Percentiles rank a stretch among this genome's conserved stretches.
Evolutionary conservation across 805 yeast genomes (phyloP).

Genomic region (Saccharomycopsis babjevae): DNA sequence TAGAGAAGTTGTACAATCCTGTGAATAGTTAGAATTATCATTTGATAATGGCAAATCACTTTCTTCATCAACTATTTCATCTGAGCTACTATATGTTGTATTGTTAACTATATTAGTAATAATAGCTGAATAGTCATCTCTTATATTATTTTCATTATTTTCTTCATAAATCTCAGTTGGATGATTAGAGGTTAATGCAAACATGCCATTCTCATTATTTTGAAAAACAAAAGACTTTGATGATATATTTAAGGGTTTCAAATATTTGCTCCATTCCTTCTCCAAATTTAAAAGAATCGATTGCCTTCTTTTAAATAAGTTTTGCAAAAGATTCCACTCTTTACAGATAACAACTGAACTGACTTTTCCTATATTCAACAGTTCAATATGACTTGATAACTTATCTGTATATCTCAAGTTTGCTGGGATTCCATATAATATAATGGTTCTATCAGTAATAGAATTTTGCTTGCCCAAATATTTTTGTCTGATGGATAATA

Average conservation of each 20-base stretch:
- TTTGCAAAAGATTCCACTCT: slow-evolving; percentile 74
- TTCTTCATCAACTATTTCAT: slow-evolving; percentile 4
- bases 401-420: slow-evolving; percentile 63
- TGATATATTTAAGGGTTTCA: slow-evolving; percentile 31
- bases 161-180: slow-evolving; percentile 7
- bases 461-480: slow-evolving; percentile 81
- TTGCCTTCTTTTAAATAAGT: slow-evolving; percentile 50
- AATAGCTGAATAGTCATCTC: neutral
- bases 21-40: neutral
- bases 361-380: slow-evolving; percentile 71
- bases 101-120: slow-evolving; percentile 4
- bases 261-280: slow-evolving; percentile 58
- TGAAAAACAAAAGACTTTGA: slow-evolving; percentile 10
- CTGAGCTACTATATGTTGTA: neutral
- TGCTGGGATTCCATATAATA: slow-evolving; percentile 82
- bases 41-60: neutral
- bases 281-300: slow-evolving; percentile 50
- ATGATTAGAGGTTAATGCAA: slow-evolving; percentile 6
- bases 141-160: neutral
- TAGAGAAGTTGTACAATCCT: neutral
- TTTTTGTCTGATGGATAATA: slow-evolving; percentile 68
- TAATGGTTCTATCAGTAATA: slow-evolving; percentile 82
- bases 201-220: slow-evolving; percentile 9
- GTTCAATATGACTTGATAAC: slow-evolving; percentile 64
- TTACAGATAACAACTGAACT: slow-evolving; percentile 68